Percentiles rank a stretch among this genome's conserved stretches.
phyloP scores from a whole-genome alignment of 257 asterid species.

The Petrea volubilis region DNA sequence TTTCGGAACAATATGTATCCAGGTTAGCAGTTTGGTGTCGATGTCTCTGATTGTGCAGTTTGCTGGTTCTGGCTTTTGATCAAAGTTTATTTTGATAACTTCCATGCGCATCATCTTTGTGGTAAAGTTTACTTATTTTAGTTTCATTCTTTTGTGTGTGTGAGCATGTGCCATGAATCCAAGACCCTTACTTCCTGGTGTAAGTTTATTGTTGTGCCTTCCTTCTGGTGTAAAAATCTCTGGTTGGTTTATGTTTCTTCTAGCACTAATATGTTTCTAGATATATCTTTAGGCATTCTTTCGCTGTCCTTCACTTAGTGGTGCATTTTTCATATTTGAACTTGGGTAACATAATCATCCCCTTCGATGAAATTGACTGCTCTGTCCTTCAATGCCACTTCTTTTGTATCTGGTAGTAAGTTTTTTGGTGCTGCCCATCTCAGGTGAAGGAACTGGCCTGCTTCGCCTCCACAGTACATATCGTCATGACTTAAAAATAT shows the following conservation, averaged over 20 bases:
- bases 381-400: neutral
- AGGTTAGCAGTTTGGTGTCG: conserved; percentile 46
- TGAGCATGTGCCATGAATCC: no score
- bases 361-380: neutral
- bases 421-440: conserved; percentile 24
- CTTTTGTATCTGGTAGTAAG: neutral
- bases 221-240: no score
- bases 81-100: no score
- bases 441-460: conserved; percentile 98
- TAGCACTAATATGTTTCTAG: neutral
- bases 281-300: neutral
- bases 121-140: no score
- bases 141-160: no score
- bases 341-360: neutral
- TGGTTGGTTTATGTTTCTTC: neutral
- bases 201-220: no score
- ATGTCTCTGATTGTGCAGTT: neutral
- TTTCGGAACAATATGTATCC: conserved; percentile 96
- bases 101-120: no score
- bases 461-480: conserved; percentile 99
- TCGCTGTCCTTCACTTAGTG: neutral
- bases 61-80: no score
- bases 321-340: neutral
- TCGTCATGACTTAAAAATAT: conserved; percentile 93
- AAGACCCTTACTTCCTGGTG: no score